phyloP scores from a whole-genome alignment of 441 rosid species.

The Theobroma grandiflorum region DNA sequence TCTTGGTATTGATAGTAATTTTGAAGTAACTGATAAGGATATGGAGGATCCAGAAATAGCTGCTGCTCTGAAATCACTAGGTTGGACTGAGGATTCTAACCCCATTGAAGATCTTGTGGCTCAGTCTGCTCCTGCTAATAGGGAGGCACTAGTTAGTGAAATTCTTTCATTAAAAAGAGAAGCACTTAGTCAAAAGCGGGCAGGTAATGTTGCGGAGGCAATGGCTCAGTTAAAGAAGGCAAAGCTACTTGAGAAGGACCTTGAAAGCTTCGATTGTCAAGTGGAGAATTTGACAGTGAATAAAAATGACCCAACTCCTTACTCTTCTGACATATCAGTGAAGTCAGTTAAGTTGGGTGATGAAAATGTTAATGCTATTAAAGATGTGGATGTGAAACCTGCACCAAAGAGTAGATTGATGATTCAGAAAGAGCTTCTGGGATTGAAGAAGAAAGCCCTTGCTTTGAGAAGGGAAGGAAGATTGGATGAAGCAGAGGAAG shows the following conservation, averaged over 20 bases:
- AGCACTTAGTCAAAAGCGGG: constrained; percentile 66
- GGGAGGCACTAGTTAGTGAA: constrained; percentile 56
- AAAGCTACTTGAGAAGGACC: constrained; percentile 70
- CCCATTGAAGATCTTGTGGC: constrained; percentile 33
- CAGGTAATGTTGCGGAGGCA: constrained; percentile 72
- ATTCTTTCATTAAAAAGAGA: constrained; percentile 69
- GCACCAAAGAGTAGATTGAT: constrained; percentile 59
- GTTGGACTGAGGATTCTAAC: constrained; percentile 77
- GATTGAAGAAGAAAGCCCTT: constrained; percentile 80
- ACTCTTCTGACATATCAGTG: constrained; percentile 30
- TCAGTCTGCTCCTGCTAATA: constrained; percentile 38
- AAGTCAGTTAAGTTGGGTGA: constrained; percentile 30
- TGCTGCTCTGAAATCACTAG: constrained; percentile 73
- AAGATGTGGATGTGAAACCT: constrained; percentile 37
- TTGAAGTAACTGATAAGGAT: constrained; percentile 89
- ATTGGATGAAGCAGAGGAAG: constrained; percentile 76
- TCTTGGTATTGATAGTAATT: constrained; percentile 58
- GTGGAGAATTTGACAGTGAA: constrained; percentile 12
- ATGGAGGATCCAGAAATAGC: constrained; percentile 83
- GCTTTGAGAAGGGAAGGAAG: constrained; percentile 81
- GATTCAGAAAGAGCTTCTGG: constrained; percentile 82
- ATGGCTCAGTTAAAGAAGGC: constrained; percentile 81
- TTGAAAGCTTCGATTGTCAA: constrained; percentile 46
- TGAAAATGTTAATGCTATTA: constrained; percentile 32
- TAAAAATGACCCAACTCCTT: constrained; percentile 30